phyloP scores from a whole-genome alignment of 371 early-diverging fungal genomes.

The Gilbertella persicaria region DNA sequence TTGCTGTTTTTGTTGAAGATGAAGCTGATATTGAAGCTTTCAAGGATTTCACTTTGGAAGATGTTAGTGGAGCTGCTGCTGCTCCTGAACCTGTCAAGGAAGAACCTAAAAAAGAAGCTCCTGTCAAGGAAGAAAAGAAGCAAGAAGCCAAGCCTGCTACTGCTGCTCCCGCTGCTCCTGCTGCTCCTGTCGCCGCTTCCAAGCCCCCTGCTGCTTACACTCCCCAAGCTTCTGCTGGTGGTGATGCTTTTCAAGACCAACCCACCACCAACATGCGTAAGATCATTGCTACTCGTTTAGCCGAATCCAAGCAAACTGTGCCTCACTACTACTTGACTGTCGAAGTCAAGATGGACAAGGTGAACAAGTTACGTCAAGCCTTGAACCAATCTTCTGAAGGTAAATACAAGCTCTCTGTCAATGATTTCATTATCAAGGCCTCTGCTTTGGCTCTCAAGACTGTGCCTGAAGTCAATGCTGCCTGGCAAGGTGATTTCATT shows the following conservation, averaged over 20 bases:
- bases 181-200: slow-evolving; percentile 25
- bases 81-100: slow-evolving; percentile 36
- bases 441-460: slow-evolving; percentile 87
- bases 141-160: slow-evolving; percentile 8
- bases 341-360: slow-evolving; percentile 88
- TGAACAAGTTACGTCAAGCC: slow-evolving; percentile 82
- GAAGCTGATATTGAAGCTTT: slow-evolving; percentile 87
- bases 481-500: slow-evolving; percentile 94
- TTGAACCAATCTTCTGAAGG: slow-evolving; percentile 87
- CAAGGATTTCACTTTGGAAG: slow-evolving; percentile 72
- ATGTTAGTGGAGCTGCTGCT: slow-evolving; percentile 46
- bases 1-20: slow-evolving; percentile 91
- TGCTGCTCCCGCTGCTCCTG: slow-evolving; percentile 39
- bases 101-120: not conserved
- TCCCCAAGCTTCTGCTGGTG: slow-evolving; percentile 49
- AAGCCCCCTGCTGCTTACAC: slow-evolving; percentile 48
- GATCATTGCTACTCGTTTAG: slow-evolving; percentile 82
- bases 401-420: slow-evolving; percentile 95
- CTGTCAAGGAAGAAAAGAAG: not conserved
- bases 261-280: slow-evolving; percentile 93
- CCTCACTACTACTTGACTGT: slow-evolving; percentile 97
- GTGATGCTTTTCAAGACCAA: slow-evolving; percentile 75
- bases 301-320: slow-evolving; percentile 85
- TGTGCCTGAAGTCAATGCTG: slow-evolving; percentile 95
- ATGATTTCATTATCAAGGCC: slow-evolving; percentile 98